Conservation (phyloP, 441 rosid genomes). For the Euphorbia corollata region DNA sequence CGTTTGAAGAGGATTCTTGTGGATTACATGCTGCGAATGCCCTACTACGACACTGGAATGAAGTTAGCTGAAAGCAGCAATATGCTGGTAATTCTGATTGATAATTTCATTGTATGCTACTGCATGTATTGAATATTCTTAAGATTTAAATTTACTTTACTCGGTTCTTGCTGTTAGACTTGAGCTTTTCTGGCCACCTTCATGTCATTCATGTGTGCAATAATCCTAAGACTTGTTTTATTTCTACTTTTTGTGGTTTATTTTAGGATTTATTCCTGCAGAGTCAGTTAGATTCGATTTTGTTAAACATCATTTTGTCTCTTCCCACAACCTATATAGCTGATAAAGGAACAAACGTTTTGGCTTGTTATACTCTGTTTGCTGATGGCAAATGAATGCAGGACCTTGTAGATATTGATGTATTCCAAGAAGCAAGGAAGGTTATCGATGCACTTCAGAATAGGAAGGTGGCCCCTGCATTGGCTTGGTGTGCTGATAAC, state of each 20-base stretch:
- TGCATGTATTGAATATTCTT: background rate
- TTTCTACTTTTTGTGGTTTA: background rate
- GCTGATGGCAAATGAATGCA: constrained; percentile 20
- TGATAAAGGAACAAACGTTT: background rate
- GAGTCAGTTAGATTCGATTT: background rate
- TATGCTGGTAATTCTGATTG: constrained; percentile 44
- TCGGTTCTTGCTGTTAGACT: background rate
- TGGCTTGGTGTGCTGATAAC: constrained; percentile 85
- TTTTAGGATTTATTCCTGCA: background rate
- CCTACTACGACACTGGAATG: constrained; percentile 64
- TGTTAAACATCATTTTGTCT: background rate
- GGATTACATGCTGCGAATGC: constrained; percentile 88
- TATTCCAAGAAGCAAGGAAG: constrained; percentile 76
- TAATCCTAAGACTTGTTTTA: background rate
- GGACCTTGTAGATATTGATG: constrained; percentile 93
- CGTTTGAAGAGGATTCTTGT: constrained; percentile 78
- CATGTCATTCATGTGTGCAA: background rate
- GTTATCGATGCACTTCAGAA: constrained; percentile 80
- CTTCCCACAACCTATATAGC: background rate
- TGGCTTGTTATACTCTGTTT: background rate
- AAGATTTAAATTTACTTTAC: background rate
- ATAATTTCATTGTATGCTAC: constrained; percentile 10
- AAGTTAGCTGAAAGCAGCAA: constrained; percentile 65
- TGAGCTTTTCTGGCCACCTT: background rate
- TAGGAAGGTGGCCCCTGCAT: constrained; percentile 76